Conservation (phyloP, 2,329 filamentous ascomycete species). For the Colletotrichum gloeosporioides region DNA sequence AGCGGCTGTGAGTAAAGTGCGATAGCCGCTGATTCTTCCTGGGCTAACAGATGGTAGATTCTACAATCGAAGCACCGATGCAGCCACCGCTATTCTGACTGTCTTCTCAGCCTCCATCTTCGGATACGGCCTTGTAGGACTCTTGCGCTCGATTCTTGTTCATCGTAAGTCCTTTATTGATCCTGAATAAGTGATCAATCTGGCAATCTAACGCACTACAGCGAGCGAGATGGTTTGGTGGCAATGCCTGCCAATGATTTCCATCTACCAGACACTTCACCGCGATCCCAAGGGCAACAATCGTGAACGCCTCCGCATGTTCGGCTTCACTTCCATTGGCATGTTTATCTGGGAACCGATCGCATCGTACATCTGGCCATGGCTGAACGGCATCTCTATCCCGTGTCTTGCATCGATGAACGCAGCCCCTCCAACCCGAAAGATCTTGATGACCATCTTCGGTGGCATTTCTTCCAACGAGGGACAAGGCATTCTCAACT, state of each 20-base stretch:
- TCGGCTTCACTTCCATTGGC: constrained; percentile 15
- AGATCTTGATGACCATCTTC: constrained; percentile 54
- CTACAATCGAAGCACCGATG: constrained; percentile 14
- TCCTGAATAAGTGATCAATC: rapidly evolving
- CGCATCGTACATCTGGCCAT: constrained; percentile 17
- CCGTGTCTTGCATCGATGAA: constrained; percentile 45
- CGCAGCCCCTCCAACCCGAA: constrained; percentile 18
- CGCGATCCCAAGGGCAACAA: constrained; percentile 13
- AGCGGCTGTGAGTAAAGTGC: not conserved
- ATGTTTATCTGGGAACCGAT: constrained; percentile 22
- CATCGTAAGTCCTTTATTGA: not conserved
- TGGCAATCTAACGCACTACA: not conserved
- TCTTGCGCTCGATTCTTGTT: constrained; percentile 10
- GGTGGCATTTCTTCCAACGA: constrained; percentile 45
- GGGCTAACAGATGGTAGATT: not conserved
- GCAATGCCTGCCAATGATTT: constrained; percentile 20
- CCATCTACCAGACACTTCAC: constrained; percentile 18
- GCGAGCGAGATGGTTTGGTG: constrained; percentile 22
- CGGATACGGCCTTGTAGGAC: constrained; percentile 11
- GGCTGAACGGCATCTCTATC: constrained; percentile 28
- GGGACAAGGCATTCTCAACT: constrained; percentile 42
- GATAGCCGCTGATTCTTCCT: not conserved
- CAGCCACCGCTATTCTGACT: constrained; percentile 12
- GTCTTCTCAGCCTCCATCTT: constrained; percentile 16
- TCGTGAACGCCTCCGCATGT: constrained; percentile 1